Evolutionary conservation across 176 grass and related monocot genomes (phyloP).

Genomic region (Eragrostis nindensis): DNA sequence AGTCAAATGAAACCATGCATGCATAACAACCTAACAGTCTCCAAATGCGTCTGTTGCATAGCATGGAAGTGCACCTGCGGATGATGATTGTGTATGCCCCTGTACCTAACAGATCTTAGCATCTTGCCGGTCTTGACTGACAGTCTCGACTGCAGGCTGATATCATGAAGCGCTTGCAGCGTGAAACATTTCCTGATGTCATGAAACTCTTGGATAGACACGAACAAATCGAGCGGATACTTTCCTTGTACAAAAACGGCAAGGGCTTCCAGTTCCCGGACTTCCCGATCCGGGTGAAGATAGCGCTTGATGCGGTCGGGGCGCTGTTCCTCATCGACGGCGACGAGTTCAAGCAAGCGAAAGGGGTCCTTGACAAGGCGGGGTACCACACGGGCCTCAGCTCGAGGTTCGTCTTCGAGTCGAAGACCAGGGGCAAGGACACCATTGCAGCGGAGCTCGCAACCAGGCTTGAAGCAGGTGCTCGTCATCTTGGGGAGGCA

Average conservation of each 20-base stretch:
- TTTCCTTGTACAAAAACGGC: constrained; percentile 47
- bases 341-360: constrained; percentile 23
- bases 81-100: too few relatives aligned
- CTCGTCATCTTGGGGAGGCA: constrained; percentile 27
- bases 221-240: constrained; percentile 63
- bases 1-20: too few relatives aligned
- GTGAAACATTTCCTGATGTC: constrained; percentile 63
- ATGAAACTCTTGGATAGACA: constrained; percentile 64
- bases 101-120: too few relatives aligned
- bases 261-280: constrained; percentile 44
- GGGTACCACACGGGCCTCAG: constrained; percentile 59
- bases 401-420: constrained; percentile 75
- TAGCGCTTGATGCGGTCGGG: constrained; percentile 41
- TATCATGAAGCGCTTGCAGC: constrained; percentile 75
- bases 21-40: too few relatives aligned
- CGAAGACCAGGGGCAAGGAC: constrained; percentile 72
- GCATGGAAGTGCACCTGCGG: too few relatives aligned
- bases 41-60: too few relatives aligned
- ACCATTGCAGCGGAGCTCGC: constrained; percentile 71
- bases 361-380: constrained; percentile 18
- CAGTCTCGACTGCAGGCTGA: constrained; percentile 43
- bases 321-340: constrained; percentile 41
- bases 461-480: constrained; percentile 21
- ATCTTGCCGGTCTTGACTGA: background rate
- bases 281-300: constrained; percentile 38